Evolutionary conservation across 495 filamentous ascomycete species (phyloP), one percentile per base, ranked within the genome.

Genomic region (Talaromyces trachyspermus): DNA sequence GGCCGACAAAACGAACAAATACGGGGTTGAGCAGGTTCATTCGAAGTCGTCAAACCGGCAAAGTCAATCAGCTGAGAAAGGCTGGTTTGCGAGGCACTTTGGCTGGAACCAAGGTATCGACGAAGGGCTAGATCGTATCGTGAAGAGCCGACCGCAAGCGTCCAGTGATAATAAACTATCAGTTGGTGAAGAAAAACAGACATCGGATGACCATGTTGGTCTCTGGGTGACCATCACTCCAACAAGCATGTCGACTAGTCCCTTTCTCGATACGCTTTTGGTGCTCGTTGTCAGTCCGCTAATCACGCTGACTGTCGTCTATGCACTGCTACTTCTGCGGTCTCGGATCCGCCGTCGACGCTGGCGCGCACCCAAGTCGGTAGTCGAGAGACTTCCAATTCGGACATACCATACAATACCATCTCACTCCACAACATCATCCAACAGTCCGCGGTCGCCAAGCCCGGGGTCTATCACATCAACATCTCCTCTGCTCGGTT

Each of bases 211-310:
- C 35, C 85, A 84, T 53, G 83, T 92, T 49, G 92, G 92, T 7
- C 76, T 98, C 4, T 97, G 94, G 94, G 87, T 98, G 22, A 94
- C 90, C 2, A 76, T 98, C 46, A 92, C 90, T 1, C 92, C 89
- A 11, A 88, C 89, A 5, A 89, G 81, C 65, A 83, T 86, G 76
- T 88, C 88, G 44, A 84, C 86, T n/a, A 92, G 81, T 46, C 90
- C 92, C 0, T 95, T 98, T 66, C 91, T 97, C 47, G 92, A 98
- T 58, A 98, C 94, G 0, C 80, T 97, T 4, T 66, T 96, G 27
- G 89, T 98, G 8, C 72, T 98, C 10, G 89, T 97, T 23, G 77
- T 97, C 25, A 95, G 88, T 59, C 92, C 92, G 4, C 65, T 98
- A 6, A 81, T 97, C 45, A 98, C 92, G 1, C 64, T 98, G 49